Evolutionary conservation across 2,329 filamentous ascomycete genomes (phyloP).

Genomic region (Ophiostoma australiae): DNA sequence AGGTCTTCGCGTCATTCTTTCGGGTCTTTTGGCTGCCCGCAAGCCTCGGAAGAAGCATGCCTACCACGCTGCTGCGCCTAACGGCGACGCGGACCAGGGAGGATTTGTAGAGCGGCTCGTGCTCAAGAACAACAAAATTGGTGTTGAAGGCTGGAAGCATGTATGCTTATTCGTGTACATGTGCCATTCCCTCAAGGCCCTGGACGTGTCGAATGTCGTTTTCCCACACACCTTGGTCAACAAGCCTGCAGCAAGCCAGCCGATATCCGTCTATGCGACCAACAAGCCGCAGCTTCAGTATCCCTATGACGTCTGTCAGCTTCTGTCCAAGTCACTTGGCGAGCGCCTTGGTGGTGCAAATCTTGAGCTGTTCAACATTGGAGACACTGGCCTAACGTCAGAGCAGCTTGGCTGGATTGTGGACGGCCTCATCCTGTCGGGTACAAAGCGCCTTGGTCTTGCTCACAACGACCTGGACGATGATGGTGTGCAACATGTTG

Average conservation of each 20-base stretch:
- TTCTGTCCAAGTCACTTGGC: slow-evolving; percentile 70
- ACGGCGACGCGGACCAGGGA: slow-evolving; percentile 46
- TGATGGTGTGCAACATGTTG: slow-evolving; percentile 69
- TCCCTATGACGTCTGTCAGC: slow-evolving; percentile 50
- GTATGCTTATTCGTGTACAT: slow-evolving; percentile 86
- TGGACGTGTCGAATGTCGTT: slow-evolving; percentile 80
- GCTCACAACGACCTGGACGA: slow-evolving; percentile 74
- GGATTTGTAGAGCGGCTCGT: slow-evolving; percentile 83
- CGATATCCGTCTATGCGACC: neutral
- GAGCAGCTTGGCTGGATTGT: slow-evolving; percentile 69
- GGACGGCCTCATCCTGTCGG: slow-evolving; percentile 75
- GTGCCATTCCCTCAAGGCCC: slow-evolving; percentile 75
- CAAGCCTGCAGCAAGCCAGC: slow-evolving; percentile 19
- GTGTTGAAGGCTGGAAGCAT: slow-evolving; percentile 83
- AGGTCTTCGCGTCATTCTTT: slow-evolving; percentile 77
- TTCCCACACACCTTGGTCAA: slow-evolving; percentile 52
- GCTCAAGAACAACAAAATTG: slow-evolving; percentile 88
- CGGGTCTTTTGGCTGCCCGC: slow-evolving; percentile 77
- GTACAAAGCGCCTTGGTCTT: slow-evolving; percentile 72
- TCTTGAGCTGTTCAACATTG: slow-evolving; percentile 77
- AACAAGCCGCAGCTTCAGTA: slow-evolving; percentile 6
- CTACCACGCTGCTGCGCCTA: slow-evolving; percentile 36
- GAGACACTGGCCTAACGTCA: slow-evolving; percentile 68
- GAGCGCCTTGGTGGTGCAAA: slow-evolving; percentile 70
- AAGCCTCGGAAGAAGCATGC: slow-evolving; percentile 54